Percentiles rank a stretch among this genome's conserved stretches.
Conservation (phyloP, 306 rosid species). For the Inga leiocalycina region DNA sequence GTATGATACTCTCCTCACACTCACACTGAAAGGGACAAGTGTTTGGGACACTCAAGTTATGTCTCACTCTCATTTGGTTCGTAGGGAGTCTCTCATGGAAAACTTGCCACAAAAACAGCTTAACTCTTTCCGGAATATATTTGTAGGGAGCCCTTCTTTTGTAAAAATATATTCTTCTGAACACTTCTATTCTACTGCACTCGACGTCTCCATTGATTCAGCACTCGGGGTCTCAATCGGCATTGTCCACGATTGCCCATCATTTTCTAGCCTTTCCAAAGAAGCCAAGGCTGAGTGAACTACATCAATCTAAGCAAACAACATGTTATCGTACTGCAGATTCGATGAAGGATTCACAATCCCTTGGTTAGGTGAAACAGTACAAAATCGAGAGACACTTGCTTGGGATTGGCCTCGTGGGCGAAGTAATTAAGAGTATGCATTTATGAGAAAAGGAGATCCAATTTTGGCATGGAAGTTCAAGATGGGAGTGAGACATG, state of each 20-base stretch:
- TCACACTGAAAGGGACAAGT: too few relatives aligned
- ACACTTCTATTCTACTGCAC: conserved; percentile 22
- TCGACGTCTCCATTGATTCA: conserved; percentile 39
- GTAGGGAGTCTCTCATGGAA: too few relatives aligned
- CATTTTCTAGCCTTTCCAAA: conserved; percentile 51
- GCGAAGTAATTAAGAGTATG: conserved; percentile 86
- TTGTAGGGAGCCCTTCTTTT: too few relatives aligned
- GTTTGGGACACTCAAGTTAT: too few relatives aligned
- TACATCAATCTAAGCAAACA: conserved; percentile 92
- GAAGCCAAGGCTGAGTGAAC: conserved; percentile 66
- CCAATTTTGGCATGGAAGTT: conserved; percentile 78
- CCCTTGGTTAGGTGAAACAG: conserved; percentile 85
- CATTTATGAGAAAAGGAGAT: conserved; percentile 89
- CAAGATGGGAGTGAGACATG: conserved; percentile 60
- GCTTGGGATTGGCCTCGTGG: conserved; percentile 74
- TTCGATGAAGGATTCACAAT: conserved; percentile 62
- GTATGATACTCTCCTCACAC: too few relatives aligned
- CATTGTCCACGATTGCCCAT: conserved; percentile 27
- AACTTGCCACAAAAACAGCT: too few relatives aligned
- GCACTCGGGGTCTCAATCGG: conserved; percentile 48
- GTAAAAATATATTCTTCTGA: too few relatives aligned
- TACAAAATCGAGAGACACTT: conserved; percentile 70
- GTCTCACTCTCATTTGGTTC: too few relatives aligned
- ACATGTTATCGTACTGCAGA: conserved; percentile 90
- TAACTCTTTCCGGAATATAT: too few relatives aligned